Evolutionary conservation across 2,329 filamentous ascomycete genomes (phyloP), one percentile per base, ranked within the genome.

Genomic region (Ceratocystis huliohia): DNA sequence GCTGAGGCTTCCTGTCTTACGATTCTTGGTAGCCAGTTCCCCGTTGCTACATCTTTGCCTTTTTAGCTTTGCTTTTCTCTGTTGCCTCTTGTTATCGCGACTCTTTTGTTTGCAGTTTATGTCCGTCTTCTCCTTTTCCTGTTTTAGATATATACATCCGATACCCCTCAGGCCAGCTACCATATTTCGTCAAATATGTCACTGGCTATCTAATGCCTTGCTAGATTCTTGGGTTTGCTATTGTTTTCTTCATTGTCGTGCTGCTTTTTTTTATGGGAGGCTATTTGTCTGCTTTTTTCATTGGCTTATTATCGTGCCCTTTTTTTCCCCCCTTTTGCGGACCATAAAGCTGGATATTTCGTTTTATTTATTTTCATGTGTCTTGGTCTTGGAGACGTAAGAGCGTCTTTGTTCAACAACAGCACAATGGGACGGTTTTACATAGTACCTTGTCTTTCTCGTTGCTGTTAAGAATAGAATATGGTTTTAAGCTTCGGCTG

Each of bases 141-240:
- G 10, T 25, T 41, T 56, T 64, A 56, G 46, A 64, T 56, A 56
- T 64, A 53, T 41, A 64, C 62, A 64, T 64, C 46, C 37, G 45
- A 64, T 64, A 64, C 62, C 62, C 62, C 30, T 59, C 20, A 45
- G 46, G 46, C 44, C 22, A 15, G 62, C 56, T 56, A 20, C 22
- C 30, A 41, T 41, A 56, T 13, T 25, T 28, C 53, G 15, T 17
- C 53, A 17, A 33, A 4, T 59, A 59, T 59, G 53, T 8, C 53
- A n/a, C 33, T 45, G 37, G 5, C 33, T 5, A 30, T 45, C 20
- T 53, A 41, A 56, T 50, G 17, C 7, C 50, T 20, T 30, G 33
- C 28, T 46, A 25, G 53, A 7, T 30, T 44, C 5, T 45, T 17
- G 63, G 6, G 22, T 50, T 56, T 37, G 33, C 41, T 56, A 13